Percentiles rank a stretch among this genome's conserved stretches.
phyloP scores from a whole-genome alignment of 805 yeast species.

The Barnettozyma vustinii region DNA sequence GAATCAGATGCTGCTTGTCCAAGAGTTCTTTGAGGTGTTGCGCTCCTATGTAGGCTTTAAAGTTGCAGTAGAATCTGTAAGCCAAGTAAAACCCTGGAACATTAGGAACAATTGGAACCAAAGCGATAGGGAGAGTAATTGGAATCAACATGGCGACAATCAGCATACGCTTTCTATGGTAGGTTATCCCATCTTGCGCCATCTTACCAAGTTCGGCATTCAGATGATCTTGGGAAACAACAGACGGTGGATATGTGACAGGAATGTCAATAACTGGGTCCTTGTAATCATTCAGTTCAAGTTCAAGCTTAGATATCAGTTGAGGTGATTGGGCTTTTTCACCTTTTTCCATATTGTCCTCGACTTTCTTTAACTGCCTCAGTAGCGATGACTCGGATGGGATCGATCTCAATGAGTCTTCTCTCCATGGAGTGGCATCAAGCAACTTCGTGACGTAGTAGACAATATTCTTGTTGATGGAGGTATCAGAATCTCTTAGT shows the following conservation, averaged over 20 bases:
- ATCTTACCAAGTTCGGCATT: constrained; percentile 36
- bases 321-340: constrained; percentile 12
- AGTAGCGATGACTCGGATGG: constrained; percentile 64
- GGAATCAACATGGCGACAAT: constrained; percentile 62
- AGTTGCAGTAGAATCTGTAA: constrained; percentile 79
- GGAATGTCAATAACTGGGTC: constrained; percentile 31
- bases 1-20: constrained; percentile 35
- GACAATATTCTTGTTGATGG: constrained; percentile 57
- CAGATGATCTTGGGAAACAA: constrained; percentile 29
- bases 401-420: constrained; percentile 64
- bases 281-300: constrained; percentile 19
- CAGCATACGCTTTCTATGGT: constrained; percentile 53
- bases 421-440: constrained; percentile 72
- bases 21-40: constrained; percentile 56
- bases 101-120: constrained; percentile 85
- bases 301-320: constrained; percentile 7
- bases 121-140: constrained; percentile 69
- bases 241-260: constrained; percentile 44
- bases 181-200: constrained; percentile 38
- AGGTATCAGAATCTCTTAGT: constrained; percentile 47
- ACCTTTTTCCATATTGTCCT: constrained; percentile 12
- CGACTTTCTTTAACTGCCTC: constrained; percentile 24
- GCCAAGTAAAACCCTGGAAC: constrained; percentile 85
- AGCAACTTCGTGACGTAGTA: constrained; percentile 45
- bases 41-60: constrained; percentile 73